Conservation (phyloP, 2,329 filamentous ascomycete species). For the Dactylellina sp. region DNA sequence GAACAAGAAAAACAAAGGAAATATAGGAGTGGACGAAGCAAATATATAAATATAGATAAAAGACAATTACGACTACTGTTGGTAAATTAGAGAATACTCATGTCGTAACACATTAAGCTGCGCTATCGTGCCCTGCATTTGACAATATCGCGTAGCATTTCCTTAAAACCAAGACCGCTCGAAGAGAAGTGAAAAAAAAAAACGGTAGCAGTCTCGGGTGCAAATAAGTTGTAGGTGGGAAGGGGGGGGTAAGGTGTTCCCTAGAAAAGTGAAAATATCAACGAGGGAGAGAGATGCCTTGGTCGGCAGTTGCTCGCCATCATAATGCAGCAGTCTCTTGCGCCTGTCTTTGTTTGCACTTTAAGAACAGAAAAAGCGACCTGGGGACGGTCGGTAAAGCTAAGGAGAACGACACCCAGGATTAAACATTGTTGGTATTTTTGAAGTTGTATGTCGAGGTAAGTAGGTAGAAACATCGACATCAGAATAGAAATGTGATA, state of each 20-base stretch:
- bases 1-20: conserved; percentile 29
- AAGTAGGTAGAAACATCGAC: conserved; percentile 39
- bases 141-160: conserved; percentile 30
- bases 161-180: conserved; percentile 2
- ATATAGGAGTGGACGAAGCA: conserved; percentile 13
- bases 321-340: not conserved
- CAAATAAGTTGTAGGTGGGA: too few species aligned
- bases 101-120: conserved; percentile 51
- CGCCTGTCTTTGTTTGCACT: too few species aligned
- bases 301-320: too few species aligned
- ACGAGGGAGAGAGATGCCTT: too few species aligned
- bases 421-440: conserved; percentile 54
- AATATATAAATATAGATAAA: conserved; percentile 1
- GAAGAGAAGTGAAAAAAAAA: conserved; percentile 7
- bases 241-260: too few species aligned
- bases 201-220: conserved; percentile 2
- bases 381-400: not conserved
- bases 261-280: too few species aligned
- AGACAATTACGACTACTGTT: conserved; percentile 20
- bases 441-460: conserved; percentile 41
- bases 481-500: conserved; percentile 31
- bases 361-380: not conserved
- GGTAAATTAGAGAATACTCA: conserved; percentile 34
- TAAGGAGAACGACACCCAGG: conserved; percentile 17
- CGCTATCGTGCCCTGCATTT: conserved; percentile 14